Conservation (phyloP, 805 yeast genomes). For the Sungouiozyma intestinalis region DNA sequence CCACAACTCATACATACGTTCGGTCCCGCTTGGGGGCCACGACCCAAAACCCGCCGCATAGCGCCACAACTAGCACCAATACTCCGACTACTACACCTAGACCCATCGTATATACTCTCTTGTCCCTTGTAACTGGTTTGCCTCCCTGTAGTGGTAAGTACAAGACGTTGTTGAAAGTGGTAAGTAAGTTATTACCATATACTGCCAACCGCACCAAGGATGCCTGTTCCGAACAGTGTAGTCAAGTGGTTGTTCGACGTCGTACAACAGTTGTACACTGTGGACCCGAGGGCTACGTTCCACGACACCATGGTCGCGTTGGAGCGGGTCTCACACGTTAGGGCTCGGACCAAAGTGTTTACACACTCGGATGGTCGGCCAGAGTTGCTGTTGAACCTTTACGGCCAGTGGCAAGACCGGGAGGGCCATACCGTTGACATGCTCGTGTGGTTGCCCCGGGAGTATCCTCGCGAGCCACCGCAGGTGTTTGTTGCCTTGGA, state of each 20-base stretch:
- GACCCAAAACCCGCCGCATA: slow-evolving; percentile 66
- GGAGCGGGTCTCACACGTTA: slow-evolving; percentile 42
- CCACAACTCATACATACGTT: slow-evolving; percentile 45
- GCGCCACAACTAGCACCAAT: slow-evolving; percentile 45
- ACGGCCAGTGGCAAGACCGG: slow-evolving; percentile 38
- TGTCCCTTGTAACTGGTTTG: too few species aligned
- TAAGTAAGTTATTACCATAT: not conserved
- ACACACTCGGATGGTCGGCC: slow-evolving; percentile 49
- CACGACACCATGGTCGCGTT: slow-evolving; percentile 44
- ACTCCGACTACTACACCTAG: slow-evolving; percentile 41
- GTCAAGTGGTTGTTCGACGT: slow-evolving; percentile 6
- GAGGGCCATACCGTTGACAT: slow-evolving; percentile 43
- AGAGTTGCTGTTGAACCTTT: slow-evolving; percentile 49
- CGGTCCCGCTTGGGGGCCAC: slow-evolving; percentile 76
- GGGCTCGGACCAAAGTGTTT: slow-evolving; percentile 59
- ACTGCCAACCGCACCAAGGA: not conserved
- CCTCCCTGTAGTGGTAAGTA: too few species aligned
- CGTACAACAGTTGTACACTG: slow-evolving; percentile 36
- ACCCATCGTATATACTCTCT: not conserved
- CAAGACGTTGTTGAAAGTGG: too few species aligned
- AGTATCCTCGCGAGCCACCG: slow-evolving; percentile 63
- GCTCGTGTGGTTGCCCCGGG: slow-evolving; percentile 68
- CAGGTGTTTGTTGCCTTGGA: slow-evolving; percentile 42
- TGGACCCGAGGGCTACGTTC: slow-evolving; percentile 46
- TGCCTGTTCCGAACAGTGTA: slow-evolving; percentile 1